Base-by-base conservation (phyloP, 148 eudicot species). In the Rhododendron mucronatum region DNA sequence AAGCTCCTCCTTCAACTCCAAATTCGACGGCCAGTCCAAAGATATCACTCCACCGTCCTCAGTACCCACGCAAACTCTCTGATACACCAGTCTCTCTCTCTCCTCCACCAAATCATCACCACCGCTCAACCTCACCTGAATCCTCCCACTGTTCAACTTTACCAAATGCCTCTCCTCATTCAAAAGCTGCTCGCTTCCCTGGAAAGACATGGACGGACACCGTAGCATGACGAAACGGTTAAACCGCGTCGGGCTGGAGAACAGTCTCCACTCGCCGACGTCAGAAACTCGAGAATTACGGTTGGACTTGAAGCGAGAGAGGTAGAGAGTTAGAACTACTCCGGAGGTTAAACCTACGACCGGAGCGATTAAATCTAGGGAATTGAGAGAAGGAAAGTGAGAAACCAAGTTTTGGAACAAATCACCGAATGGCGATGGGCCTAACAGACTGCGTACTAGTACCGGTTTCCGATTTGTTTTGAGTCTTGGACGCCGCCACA, bases 41-140 rank as follows among this genome's bases (percentile, higher is more conserved):
- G 98, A 86, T 20, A 97, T 80, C 57, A 95, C 98, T 73, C 99
- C 99, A 0, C 95, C 96, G 57, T 97, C 99, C 12, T 92, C 94
- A 33, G 93, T 89, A 61, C 59, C 84, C 45, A 97, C 91, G 83
- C 98, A 95, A 51, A 89, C 92, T 86, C 99, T 93, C 92, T 93
- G 97, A 94, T 97, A 97, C 86, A 90, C 94, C 5, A 94, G 23
- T 14, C 48, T 88, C 55, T 51, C 55, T 7, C 50, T 47, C 84
- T 85, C 91, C 55, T 47, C 88, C 30, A 63, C 14, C 63, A 15
- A 86, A 30, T 23, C 76, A 5, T 30, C 86, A 8, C 30, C 88
- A 1, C 14, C 88, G 26, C 33, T 85, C 10, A n/a, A 63, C 71
- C 51, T 86, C 86, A 37, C 83, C 21, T 73, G 85, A 85, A 92